phyloP scores from a whole-genome alignment of 352 stramenopile species.

The Peronospora belbahrii region DNA sequence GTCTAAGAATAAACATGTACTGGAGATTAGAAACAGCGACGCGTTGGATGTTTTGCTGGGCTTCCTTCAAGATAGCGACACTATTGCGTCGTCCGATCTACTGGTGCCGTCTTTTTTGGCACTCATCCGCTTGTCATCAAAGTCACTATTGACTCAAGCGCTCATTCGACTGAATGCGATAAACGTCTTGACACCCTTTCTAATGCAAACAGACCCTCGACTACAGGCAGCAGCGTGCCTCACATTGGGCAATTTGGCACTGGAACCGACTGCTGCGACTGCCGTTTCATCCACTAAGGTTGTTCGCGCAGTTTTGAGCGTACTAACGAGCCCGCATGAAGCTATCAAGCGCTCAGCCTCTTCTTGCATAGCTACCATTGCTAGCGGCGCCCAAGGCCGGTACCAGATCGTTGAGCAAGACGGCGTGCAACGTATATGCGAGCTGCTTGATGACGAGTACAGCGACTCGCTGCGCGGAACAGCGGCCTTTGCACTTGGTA shows the following conservation, averaged over 20 bases:
- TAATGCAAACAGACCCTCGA: constrained; percentile 39
- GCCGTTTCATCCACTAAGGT: constrained; percentile 31
- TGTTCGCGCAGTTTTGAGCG: constrained; percentile 32
- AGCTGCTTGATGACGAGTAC: constrained; percentile 40
- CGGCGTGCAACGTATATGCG: constrained; percentile 33
- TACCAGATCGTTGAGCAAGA: constrained; percentile 43
- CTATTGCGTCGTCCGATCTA: constrained; percentile 37
- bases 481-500: constrained; percentile 58
- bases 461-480: constrained; percentile 51
- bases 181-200: constrained; percentile 34
- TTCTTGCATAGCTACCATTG: constrained; percentile 52
- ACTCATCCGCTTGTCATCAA: constrained; percentile 51
- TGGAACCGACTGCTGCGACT: constrained; percentile 27
- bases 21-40: constrained; percentile 52
- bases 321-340: constrained; percentile 48
- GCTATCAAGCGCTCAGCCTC: constrained; percentile 47
- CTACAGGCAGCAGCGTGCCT: constrained; percentile 59
- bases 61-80: constrained; percentile 46
- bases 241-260: constrained; percentile 53
- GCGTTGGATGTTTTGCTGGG: constrained; percentile 34
- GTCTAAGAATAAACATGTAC: constrained; percentile 31
- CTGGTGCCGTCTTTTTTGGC: constrained; percentile 55
- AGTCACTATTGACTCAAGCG: constrained; percentile 46
- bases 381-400: constrained; percentile 29
- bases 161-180: constrained; percentile 43